Evolutionary conservation across 1,284 basidiomycete species (phyloP), one percentile per base, ranked within the genome.

Genomic region (Entoloma clypeatum): DNA sequence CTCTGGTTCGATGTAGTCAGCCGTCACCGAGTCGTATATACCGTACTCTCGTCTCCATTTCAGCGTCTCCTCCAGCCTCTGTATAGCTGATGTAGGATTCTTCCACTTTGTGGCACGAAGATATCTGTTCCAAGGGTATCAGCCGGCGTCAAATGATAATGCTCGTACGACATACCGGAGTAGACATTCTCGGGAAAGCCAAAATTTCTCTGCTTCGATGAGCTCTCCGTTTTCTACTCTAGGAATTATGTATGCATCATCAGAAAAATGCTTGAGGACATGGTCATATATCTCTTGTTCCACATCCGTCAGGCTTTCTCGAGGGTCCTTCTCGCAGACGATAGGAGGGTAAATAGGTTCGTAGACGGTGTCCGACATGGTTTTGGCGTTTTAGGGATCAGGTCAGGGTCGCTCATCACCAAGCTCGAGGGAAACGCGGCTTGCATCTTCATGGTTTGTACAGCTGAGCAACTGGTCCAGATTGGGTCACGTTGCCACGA

Each of bases 41-140:
- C 84, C 86, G 54, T 74, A 87, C 36, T 85, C 81, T 21, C 86
- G 70, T 44, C 86, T 69, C 86, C 86, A 90, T 51, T 69, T 74
- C 19, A 90, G 69, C 0, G 86, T 86, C 11, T 56, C 69, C 53
- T 88, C 81, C 3, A 88, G 55, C 14, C 86, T 69, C 34, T 73
- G 68, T 44, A 86, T 83, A 4, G 78, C 72, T 8, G 67, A 58
- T 9, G 67, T 61, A 10, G 68, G 22, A 7, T 40, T 59, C 39
- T 73, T 72, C 80, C 85, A 86, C 50, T 86, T 89, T 1, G 77
- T 71, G 1, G 86, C 86, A 35, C 84, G 79, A 19, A 86, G 62
- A 57, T 79, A 86, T 43, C 80, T 82, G 49, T n/a, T n/a, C n/a
- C n/a, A n/a, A n/a, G n/a, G n/a, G n/a, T n/a, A n/a, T n/a, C n/a